Base-by-base conservation (phyloP, 306 rosid genomes). In the Pyrus pyrifolia region DNA sequence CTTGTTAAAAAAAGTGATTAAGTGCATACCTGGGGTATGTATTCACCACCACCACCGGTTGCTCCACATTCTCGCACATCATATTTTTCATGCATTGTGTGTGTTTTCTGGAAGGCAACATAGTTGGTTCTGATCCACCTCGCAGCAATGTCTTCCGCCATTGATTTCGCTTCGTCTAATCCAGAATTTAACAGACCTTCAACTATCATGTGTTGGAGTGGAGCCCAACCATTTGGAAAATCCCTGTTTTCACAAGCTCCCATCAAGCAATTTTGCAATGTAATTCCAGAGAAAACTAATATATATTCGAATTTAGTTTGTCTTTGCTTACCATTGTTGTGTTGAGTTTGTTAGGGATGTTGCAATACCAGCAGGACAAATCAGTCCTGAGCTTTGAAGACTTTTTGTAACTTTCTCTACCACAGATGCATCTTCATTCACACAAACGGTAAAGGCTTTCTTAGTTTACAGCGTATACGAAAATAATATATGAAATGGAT, bases 141-240 rank as follows among this genome's bases (percentile, higher is more conserved):
- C 19, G 75, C 67, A 35, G 89, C 97, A 73, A 92, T 95, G 68
- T 92, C 96, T 74, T 87, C 86, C 1, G 93, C 99, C 82, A 92
- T 35, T 64, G 80, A 67, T 71, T 81, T 87, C 81, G 97, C 97
- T 87, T 92, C 96, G 79, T 85, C 62, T 77, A 74, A 80, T 52
- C 89, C 93, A 19, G 96, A 92, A 75, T 85, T 90, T 70, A 81
- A 68, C 60, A 95, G 81, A 23, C 96, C 99, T 87, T 95, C 99
- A 60, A 89, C 93, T n/a, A 95, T 82, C 97, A 95, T 95, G 87
- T 92, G 99, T 71, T 95, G 96, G 23, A 95, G 71, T 5, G 93
- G 97, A 63, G 99, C 92, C 97, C 99, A 95, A 67, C 99, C 97
- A 77, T 95, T 95, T 40, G 99, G 99, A 74, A 85, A 92, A 87